Percentiles rank a stretch among this genome's conserved stretches.
Evolutionary conservation across 768 basidiomycete genomes (phyloP).

Genomic region (Saitozyma podzolica): DNA sequence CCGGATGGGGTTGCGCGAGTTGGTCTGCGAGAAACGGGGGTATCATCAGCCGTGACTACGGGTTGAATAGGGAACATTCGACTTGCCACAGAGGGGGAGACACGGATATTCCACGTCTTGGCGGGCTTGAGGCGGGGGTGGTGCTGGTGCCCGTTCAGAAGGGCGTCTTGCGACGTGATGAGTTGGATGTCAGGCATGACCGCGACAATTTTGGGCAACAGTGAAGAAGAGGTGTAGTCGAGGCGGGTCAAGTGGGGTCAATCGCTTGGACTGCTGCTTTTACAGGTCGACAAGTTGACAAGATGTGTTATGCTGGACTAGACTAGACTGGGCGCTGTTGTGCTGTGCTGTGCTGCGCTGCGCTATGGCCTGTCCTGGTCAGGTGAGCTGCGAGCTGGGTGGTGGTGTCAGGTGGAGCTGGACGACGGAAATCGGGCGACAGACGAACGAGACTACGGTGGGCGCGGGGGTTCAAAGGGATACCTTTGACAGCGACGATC

Average conservation of each 20-base stretch:
- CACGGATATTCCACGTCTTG: constrained; percentile 39
- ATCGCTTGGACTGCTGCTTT: no score
- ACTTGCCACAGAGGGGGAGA: constrained; percentile 40
- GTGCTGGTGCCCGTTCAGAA: neutral
- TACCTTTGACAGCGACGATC: no score
- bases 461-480: no score
- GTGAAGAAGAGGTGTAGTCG: neutral
- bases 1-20: constrained; percentile 48
- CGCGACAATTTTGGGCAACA: neutral
- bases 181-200: constrained; percentile 26
- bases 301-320: no score
- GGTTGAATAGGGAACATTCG: neutral
- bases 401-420: no score
- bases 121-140: constrained; percentile 8
- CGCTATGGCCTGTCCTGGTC: no score
- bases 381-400: no score
- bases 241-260: constrained; percentile 1
- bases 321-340: no score
- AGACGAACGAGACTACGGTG: no score
- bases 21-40: constrained; percentile 15
- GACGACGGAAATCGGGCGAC: no score
- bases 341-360: no score
- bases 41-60: neutral
- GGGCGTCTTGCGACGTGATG: constrained; percentile 13
- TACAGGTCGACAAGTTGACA: no score